Conservation (phyloP, 192 early-diverging fungal species). For the Allomyces macrogynus region DNA sequence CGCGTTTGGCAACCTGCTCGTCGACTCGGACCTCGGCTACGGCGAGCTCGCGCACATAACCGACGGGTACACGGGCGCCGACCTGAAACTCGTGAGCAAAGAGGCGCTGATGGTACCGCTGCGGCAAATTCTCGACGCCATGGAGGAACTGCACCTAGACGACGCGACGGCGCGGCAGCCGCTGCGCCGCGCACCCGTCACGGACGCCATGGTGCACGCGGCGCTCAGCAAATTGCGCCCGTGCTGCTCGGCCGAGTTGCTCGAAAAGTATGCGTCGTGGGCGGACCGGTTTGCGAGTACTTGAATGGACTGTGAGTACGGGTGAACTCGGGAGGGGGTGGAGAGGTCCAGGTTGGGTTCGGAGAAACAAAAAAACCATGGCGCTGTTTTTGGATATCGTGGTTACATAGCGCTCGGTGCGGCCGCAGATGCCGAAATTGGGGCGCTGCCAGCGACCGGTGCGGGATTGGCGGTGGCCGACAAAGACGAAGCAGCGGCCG, state of each 20-base stretch:
- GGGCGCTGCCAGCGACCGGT: not conserved
- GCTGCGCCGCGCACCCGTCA: too few relatives aligned
- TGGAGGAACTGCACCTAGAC: slow-evolving; percentile 10
- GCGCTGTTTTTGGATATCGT: too few relatives aligned
- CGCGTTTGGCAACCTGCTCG: slow-evolving; percentile 1
- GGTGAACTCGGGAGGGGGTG: too few relatives aligned
- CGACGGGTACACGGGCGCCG: slow-evolving; percentile 30
- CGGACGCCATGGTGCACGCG: not conserved
- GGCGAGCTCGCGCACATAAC: slow-evolving; percentile 13
- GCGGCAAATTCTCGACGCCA: slow-evolving; percentile 20
- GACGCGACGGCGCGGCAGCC: slow-evolving; percentile 2
- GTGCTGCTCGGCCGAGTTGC: too few relatives aligned
- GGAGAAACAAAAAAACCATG: too few relatives aligned
- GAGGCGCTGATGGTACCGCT: slow-evolving; percentile 35
- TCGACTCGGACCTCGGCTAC: slow-evolving; percentile 17
- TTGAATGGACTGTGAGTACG: too few relatives aligned
- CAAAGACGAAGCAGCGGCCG: not conserved
- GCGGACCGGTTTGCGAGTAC: too few relatives aligned
- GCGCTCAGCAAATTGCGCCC: not conserved
- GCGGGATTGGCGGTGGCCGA: not conserved
- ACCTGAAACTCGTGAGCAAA: slow-evolving; percentile 32
- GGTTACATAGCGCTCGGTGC: not conserved
- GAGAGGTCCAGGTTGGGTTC: too few relatives aligned
- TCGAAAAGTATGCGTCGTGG: too few relatives aligned
- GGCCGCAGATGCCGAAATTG: not conserved